Evolutionary conservation across 1,284 basidiomycete genomes (phyloP), one percentile per base, ranked within the genome.

Genomic region (Ceratobasidium papillatum): DNA sequence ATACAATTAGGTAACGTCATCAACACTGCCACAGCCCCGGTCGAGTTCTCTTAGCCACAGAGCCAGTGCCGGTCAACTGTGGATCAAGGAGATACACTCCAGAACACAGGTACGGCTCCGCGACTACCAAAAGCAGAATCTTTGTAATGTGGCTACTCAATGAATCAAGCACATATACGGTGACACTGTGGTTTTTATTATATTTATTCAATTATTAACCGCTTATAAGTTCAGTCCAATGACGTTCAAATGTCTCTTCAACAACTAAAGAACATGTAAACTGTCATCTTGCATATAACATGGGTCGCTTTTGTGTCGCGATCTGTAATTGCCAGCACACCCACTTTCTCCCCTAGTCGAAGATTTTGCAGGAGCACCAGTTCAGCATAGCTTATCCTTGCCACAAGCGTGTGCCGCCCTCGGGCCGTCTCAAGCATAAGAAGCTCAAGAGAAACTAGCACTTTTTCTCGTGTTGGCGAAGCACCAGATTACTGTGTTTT

Each of bases 201-300:
- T 22, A 27, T 62, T 34, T n/a, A 25, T 59, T 59, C 19, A 22
- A 41, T 12, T n/a, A 62, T 27, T 62, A 2, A 45, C 36, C 25
- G 32, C 49, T 52, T 66, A 4, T 32, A 11, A 58, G 54, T 34
- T 58, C 14, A 17, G 32, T 2, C n/a, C n/a, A 34, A 58, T 12
- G 4, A 58, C 32, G 25, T 30, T 9, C 22, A 56, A 56, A 4
- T 12, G 17, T 49, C 47, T 36, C 51, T 66, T 36, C n/a, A 66
- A 45, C 63, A 66, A 66, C 63, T 66, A 43, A 45, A 69, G 47
- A 69, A 69, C 36, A 69, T 41, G 38, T 56, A 56, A 41, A 56
- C 58, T 11, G 30, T 19, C 52, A 56, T 36, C 36, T 69, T 34
- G 11, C 65, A 22, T 8, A 69, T 34, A 32, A 69, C 17, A 58